These are phyloP conservation scores for Globisporangium okanoganense DNA, from an alignment of 352 stramenopile genomes.

Conservation along the genomic window DNA sequence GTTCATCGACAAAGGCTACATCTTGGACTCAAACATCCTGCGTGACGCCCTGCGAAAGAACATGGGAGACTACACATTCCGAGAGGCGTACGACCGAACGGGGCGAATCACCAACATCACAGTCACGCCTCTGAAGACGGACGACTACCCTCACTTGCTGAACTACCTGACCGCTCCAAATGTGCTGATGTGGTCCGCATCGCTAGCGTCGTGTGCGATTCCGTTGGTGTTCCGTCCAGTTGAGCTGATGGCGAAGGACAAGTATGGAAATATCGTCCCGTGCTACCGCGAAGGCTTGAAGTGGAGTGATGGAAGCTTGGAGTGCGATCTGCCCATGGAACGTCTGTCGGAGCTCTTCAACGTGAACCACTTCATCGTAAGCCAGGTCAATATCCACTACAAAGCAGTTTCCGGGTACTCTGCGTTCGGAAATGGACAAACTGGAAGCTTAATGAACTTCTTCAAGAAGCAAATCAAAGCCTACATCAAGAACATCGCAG, in stretches of 20 bases:
- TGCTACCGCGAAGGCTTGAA: slow-evolving; percentile 82
- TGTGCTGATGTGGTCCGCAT: slow-evolving; percentile 97
- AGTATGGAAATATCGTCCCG: slow-evolving; percentile 73
- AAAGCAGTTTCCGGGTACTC: slow-evolving; percentile 81
- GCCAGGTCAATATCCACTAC: slow-evolving; percentile 91
- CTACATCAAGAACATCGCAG: slow-evolving; percentile 86
- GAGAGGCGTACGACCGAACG: slow-evolving; percentile 97
- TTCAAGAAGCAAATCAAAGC: slow-evolving; percentile 94
- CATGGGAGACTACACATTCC: slow-evolving; percentile 98
- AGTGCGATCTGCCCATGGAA: slow-evolving; percentile 96
- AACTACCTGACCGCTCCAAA: slow-evolving; percentile 99
- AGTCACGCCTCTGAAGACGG: slow-evolving; percentile 88
- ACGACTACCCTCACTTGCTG: slow-evolving; percentile 95
- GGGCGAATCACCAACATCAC: slow-evolving; percentile 99
- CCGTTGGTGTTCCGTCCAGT: slow-evolving; percentile 94
- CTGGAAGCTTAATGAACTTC: slow-evolving; percentile 88
- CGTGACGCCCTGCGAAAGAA: slow-evolving; percentile 74
- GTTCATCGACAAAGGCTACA: slow-evolving; percentile 66
- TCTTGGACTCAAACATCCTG: slow-evolving; percentile 67
- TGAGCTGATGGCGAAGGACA: slow-evolving; percentile 94
- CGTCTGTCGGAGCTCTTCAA: slow-evolving; percentile 97
- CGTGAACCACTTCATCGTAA: slow-evolving; percentile 99
- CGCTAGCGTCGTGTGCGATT: slow-evolving; percentile 93
- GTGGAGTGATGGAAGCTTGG: slow-evolving; percentile 94
- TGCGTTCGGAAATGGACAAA: slow-evolving; percentile 70